phyloP scores from a whole-genome alignment of 345 rosid species.

The Gossypium herbaceum region DNA sequence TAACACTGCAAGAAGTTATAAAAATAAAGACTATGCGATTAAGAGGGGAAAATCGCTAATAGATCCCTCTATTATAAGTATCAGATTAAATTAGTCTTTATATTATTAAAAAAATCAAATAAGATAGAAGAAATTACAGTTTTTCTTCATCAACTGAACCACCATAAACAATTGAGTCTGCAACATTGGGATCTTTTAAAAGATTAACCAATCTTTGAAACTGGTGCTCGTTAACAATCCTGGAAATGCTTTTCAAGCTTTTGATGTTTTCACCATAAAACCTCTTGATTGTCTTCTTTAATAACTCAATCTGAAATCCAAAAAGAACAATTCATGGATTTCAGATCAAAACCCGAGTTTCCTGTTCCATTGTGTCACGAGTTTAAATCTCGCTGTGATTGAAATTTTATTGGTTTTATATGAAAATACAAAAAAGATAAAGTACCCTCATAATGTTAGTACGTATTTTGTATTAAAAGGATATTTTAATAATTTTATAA shows the following conservation, averaged over 20 bases:
- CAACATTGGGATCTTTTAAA: slow-evolving; percentile 48
- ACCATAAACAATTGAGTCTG: slow-evolving; percentile 57
- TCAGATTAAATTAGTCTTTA: no score
- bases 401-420: no score
- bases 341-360: not conserved
- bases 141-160: slow-evolving; percentile 64
- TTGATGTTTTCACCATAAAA: slow-evolving; percentile 60
- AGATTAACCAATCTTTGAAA: slow-evolving; percentile 45
- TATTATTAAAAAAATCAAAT: no score
- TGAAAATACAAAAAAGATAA: no score
- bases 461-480: no score
- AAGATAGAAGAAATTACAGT: slow-evolving; percentile 32
- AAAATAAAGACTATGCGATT: not conserved
- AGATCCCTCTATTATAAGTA: no score
- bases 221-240: slow-evolving; percentile 44
- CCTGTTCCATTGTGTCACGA: not conserved
- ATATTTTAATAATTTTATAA: no score
- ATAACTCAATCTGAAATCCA: slow-evolving; percentile 50
- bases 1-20: slow-evolving; percentile 29
- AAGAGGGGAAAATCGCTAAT: no score
- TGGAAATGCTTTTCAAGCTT: slow-evolving; percentile 48
- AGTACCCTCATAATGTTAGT: no score
- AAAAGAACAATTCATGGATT: not conserved
- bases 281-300: slow-evolving; percentile 40
- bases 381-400: no score